Conservation (phyloP, 2,329 filamentous ascomycete genomes). For the Periglandula ipomoeae region DNA sequence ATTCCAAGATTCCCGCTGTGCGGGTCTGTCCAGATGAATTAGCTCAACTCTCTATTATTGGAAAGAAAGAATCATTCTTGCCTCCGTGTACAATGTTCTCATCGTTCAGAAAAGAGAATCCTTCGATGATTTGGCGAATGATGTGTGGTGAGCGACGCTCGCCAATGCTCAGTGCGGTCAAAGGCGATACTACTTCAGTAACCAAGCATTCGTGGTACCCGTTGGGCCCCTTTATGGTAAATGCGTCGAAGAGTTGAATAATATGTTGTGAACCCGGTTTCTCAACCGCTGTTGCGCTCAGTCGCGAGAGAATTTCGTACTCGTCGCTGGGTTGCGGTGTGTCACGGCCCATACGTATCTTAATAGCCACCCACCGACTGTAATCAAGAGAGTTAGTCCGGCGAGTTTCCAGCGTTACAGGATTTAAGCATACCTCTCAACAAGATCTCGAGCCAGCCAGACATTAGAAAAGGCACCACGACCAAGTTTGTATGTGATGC, state of each 20-base stretch:
- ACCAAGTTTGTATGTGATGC: conserved; percentile 7
- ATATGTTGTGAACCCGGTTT: no score
- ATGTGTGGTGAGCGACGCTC: background rate
- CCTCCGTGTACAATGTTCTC: background rate
- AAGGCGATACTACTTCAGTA: conserved; percentile 6
- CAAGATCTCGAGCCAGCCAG: conserved; percentile 6
- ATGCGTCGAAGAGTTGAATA: conserved; percentile 4
- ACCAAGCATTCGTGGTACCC: conserved; percentile 8
- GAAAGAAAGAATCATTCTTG: no score
- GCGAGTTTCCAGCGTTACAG: no score
- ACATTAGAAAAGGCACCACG: conserved; percentile 7
- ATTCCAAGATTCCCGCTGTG: background rate
- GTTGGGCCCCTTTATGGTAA: conserved; percentile 7
- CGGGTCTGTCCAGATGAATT: background rate
- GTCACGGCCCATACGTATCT: no score
- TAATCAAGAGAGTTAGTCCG: no score
- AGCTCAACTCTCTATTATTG: background rate
- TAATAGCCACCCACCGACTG: background rate
- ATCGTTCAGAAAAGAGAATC: conserved; percentile 3
- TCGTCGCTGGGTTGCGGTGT: no score
- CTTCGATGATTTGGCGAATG: conserved; percentile 2
- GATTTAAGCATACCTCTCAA: no score
- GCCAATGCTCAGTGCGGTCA: background rate
- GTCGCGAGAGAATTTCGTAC: no score
- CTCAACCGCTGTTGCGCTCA: no score